phyloP scores from a whole-genome alignment of 768 basidiomycete genomes.

The Polyporus arcularius region DNA sequence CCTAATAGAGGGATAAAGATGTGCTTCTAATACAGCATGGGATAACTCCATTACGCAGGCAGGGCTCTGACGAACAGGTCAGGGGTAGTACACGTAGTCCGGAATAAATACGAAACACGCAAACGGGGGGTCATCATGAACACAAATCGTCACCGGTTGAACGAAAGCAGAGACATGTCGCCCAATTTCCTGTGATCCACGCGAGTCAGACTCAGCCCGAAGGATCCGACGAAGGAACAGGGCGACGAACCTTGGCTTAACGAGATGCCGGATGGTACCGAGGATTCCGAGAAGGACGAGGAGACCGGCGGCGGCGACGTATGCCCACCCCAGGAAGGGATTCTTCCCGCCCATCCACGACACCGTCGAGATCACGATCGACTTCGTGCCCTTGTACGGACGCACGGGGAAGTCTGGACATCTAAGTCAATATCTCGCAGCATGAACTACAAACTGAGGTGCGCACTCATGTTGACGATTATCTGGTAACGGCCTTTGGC shows the following conservation, averaged over 20 bases:
- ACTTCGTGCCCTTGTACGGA: constrained; percentile 92
- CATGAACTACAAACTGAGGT: too few relatives aligned
- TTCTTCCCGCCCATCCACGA: constrained; percentile 99
- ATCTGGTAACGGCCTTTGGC: constrained; percentile 74
- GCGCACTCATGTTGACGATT: constrained; percentile 79
- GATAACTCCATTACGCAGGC: constrained; percentile 19
- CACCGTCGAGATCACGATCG: constrained; percentile 94
- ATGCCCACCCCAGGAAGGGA: constrained; percentile 97
- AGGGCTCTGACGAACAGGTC: constrained; percentile 16
- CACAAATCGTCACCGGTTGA: constrained; percentile 59
- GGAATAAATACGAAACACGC: constrained; percentile 16
- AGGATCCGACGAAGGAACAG: not conserved
- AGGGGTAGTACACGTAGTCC: constrained; percentile 22
- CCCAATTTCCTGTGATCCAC: constrained; percentile 63
- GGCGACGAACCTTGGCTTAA: constrained; percentile 78
- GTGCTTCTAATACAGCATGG: constrained; percentile 24
- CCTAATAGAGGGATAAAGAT: constrained; percentile 1
- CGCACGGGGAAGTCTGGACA: constrained; percentile 86
- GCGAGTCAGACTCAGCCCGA: not conserved
- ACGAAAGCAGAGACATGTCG: constrained; percentile 85
- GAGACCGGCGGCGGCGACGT: constrained; percentile 84
- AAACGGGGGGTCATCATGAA: not conserved
- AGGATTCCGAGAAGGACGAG: constrained; percentile 87
- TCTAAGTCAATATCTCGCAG: too few relatives aligned
- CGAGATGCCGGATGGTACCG: constrained; percentile 88